Evolutionary conservation across 345 rosid genomes (phyloP), one percentile per base, ranked within the genome.

Genomic region (Salix purpurea): DNA sequence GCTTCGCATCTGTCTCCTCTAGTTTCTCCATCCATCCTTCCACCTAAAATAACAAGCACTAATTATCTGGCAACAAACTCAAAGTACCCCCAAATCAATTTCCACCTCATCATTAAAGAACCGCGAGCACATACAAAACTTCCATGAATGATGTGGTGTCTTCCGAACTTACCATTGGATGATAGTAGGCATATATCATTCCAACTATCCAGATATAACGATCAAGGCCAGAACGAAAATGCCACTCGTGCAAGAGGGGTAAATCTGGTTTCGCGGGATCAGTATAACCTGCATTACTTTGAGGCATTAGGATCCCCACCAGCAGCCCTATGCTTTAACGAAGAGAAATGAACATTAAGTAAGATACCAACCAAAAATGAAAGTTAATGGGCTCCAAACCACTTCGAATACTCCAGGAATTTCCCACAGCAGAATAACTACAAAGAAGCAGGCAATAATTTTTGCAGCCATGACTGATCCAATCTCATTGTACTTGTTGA

Each of bases 141-240:
- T 52, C 65, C 34, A 74, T 34, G 64, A 71, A 71, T 69, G 23
- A 8, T 26, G 61, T 56, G 65, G 70, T 40, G 68, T 71, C 71
- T 39, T 58, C 67, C 70, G 42, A 79, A 86, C 97, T 83, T 86
- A 96, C 99, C 34, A 98, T 93, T 77, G 99, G 99, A 87, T 96
- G 98, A 84, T 89, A 96, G 86, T 93, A 96, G 52, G 99, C 99
- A 86, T 93, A 96, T 73, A 93, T 83, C 99, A 96, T 96, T 78
- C 99, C 99, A 72, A 96, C 82, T 74, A 96, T 96, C 99, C 99
- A 96, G 79, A 96, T 93, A 82, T 96, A 96, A 54, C 99, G 97
- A 80, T 96, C 99, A 86, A 96, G 99, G 67, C 99, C 99, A 0
- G 99, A 96, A 67, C 99, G 98, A 77, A 96, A 96, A 86, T 96